Evolutionary conservation across 305 asterid species (phyloP), one percentile per base, ranked within the genome.

Genomic region (Fraxinus paxiana): DNA sequence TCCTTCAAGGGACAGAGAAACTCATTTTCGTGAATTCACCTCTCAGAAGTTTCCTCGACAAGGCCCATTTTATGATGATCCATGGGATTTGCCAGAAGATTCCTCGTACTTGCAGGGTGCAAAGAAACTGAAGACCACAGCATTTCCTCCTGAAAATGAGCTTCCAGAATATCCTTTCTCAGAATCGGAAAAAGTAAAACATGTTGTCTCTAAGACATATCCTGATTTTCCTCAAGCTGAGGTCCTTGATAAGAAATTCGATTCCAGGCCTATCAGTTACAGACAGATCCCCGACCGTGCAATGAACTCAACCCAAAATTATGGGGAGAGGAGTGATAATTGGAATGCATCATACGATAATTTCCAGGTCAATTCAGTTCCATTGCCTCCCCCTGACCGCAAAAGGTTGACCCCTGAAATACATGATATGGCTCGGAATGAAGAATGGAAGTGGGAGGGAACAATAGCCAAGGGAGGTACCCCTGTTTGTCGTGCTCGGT

Each of bases 391-490:
- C 22, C 78, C 84, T 81, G 93, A 91, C 76, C 84, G 61, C 65
- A 88, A 88, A 78, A 90, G 92, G 85, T 84, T 74, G 83, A 79
- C 84, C 70, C 85, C 94, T 72, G 92, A 90, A 61, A 46, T 84
- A 81, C 83, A 83, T 24, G 90, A 81, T 80, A 74, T 90, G 37
- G 85, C 94, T 81, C 83, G 88, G 18, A 92, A 85, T 84, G 90
- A 86, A 84, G 98, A 89, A 82, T 95, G 98, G 98, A 92, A 90
- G 86, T 95, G 98, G 98, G 98, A 95, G 88, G 98, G 98, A 65
- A 84, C 92, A 84, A 90, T 95, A 82, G 94, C 93, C 67, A 95
- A 95, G 89, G 97, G 97, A 76, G 98, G 98, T 78, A 91, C 90
- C 80, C 81, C 93, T 34, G 91, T 95, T 76, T 95, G 98, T 83